Evolutionary conservation across 306 rosid species (phyloP).

Genomic region (Trifolium fragiferum): DNA sequence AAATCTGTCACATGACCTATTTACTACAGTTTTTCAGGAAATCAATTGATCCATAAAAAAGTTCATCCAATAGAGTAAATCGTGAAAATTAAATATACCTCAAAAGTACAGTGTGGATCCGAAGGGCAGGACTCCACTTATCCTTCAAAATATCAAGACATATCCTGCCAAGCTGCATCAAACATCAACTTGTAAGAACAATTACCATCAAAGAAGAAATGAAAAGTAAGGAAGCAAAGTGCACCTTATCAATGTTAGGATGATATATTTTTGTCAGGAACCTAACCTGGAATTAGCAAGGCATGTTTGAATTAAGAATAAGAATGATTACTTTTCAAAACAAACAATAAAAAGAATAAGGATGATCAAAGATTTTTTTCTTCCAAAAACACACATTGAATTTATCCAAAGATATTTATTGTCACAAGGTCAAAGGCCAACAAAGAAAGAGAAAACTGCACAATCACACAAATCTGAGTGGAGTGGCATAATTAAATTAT

Average conservation of each 20-base stretch:
- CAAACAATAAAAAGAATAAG: no score
- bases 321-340: not conserved
- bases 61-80: constrained; percentile 9
- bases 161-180: constrained; percentile 83
- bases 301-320: not conserved
- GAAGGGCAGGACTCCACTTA: constrained; percentile 94
- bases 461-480: constrained; percentile 10
- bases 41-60: not conserved
- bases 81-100: constrained; percentile 55
- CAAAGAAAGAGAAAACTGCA: constrained; percentile 7
- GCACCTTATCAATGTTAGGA: constrained; percentile 97
- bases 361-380: not conserved
- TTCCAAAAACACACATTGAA: not conserved
- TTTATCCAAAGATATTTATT: constrained; percentile 6
- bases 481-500: not conserved
- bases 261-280: constrained; percentile 96
- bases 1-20: not conserved
- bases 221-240: constrained; percentile 28
- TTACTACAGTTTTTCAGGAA: constrained; percentile 33
- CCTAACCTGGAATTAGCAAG: constrained; percentile 71
- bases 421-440: constrained; percentile 13
- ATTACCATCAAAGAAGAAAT: not conserved
- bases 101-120: constrained; percentile 89
- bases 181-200: constrained; percentile 24
- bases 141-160: constrained; percentile 94